Base-by-base conservation (phyloP, 495 filamentous ascomycete species). In the Evansstolkia leycettana region DNA sequence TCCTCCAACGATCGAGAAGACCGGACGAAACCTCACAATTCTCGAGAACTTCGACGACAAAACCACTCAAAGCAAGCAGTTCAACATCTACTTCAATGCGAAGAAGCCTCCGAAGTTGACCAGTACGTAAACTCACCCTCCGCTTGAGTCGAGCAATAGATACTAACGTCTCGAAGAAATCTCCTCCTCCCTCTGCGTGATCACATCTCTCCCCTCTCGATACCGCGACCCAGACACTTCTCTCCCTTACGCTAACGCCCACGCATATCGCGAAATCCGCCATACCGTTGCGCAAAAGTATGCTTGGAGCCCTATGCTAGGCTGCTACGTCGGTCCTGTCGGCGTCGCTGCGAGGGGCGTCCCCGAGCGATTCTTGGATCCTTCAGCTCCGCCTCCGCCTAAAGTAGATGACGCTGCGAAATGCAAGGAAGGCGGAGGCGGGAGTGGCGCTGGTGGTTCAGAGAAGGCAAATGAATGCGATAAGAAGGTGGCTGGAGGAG, bases 141-240 rank as follows among this genome's bases (percentile, higher is more conserved):
- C 37, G 28, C 36, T 15, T 29, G n/a, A n/a, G n/a, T n/a, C n/a
- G n/a, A n/a, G n/a, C n/a, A n/a, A n/a, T n/a, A n/a, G n/a, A n/a
- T n/a, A n/a, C n/a, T n/a, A n/a, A n/a, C 28, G 5, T 29, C 12
- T 5, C 4, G 20, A 27, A 65, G 62, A 68, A 53, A 65, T 64
- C 34, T 64, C 64, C 13, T 60, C 50, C 51, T 68, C 54, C 52
- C 65, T 78, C 32, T 93, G 85, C 53, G 76, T 76, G 35, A 88
- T 93, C 54, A 90, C 85, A 7, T 76, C 76, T 43, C 72, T 82
- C 32, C 76, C 80, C 27, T 84, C 85, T 14, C 74, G 69, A 29
- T 90, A 84, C 53, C 67, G 75, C 24, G 84, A 93, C 46, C 80
- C 82, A 0, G 68, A 66, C 41, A 92, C 85, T 0, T 78, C 78